These are phyloP conservation scores for Colletotrichum costaricense DNA, from an alignment of 2,329 filamentous ascomycete genomes.

Conservation along the genomic window DNA sequence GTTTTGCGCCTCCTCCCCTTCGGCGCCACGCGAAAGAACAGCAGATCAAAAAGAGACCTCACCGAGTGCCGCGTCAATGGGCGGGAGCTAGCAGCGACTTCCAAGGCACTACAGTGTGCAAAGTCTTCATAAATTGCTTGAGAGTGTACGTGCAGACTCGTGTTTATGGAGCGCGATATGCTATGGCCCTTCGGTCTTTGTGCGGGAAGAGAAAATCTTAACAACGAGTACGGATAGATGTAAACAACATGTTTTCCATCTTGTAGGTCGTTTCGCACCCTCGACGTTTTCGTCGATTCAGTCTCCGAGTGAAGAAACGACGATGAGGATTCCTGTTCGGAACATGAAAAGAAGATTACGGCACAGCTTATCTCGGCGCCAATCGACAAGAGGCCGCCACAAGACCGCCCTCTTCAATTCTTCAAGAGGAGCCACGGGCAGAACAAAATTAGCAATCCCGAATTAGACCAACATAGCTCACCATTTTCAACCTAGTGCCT, in stretches of 20 bases:
- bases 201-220: not conserved
- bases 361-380: not conserved
- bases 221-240: not conserved
- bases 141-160: not conserved
- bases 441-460: not conserved
- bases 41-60: constrained; percentile 6
- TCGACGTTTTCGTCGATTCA: too few relatives aligned
- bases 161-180: not conserved
- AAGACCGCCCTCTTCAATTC: not conserved
- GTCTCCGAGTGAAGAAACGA: not conserved
- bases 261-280: not conserved
- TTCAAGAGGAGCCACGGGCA: not conserved
- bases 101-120: not conserved
- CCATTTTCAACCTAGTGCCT: not conserved
- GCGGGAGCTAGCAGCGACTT: constrained; percentile 17
- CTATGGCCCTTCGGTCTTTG: not conserved
- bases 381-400: not conserved
- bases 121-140: not conserved
- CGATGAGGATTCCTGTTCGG: not conserved
- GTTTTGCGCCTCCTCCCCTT: not conserved
- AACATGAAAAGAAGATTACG: not conserved
- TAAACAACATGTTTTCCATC: not conserved
- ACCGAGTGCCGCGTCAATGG: constrained; percentile 5
- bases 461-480: not conserved
- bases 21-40: constrained; percentile 7